Percentiles rank a stretch among this genome's conserved stretches.
Conservation (phyloP, 257 asterid species). For the Schizonepeta tenuifolia region DNA sequence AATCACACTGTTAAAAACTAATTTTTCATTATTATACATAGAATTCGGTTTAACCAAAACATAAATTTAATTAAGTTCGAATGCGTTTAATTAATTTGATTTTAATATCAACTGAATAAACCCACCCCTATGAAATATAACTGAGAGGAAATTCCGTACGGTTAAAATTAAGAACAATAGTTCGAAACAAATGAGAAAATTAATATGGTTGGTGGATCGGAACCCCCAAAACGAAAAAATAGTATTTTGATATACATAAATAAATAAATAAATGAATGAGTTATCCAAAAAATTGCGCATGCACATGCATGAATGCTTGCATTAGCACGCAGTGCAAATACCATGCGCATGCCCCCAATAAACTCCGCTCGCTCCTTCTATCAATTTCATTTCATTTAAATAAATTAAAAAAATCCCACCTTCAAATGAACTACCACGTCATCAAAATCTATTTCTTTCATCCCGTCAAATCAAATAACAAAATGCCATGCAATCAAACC, state of each 20-base stretch:
- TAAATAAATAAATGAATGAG: slow-evolving; percentile 20
- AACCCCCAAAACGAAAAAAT: not conserved
- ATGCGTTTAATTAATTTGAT: too few species aligned
- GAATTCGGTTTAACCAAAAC: too few species aligned
- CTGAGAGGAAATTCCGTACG: too few species aligned
- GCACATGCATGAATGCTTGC: slow-evolving; percentile 46
- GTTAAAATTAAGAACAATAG: too few species aligned
- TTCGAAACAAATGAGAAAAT: not conserved
- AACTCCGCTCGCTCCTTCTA: slow-evolving; percentile 5
- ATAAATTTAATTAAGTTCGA: too few species aligned
- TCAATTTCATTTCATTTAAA: not conserved
- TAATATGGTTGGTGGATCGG: slow-evolving; percentile 23
- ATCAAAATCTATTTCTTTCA: slow-evolving; percentile 9
- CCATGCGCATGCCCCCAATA: slow-evolving; percentile 44
- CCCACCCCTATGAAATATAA: too few species aligned
- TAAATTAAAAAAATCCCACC: not conserved
- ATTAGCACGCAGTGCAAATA: slow-evolving; percentile 41
- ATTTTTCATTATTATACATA: too few species aligned
- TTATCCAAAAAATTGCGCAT: slow-evolving; percentile 37
- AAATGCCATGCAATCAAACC: not conserved
- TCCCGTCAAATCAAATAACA: not conserved
- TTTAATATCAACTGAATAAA: too few species aligned
- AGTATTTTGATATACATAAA: not conserved
- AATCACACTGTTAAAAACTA: too few species aligned
- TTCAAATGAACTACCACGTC: not conserved